Percentiles rank a stretch among this genome's conserved stretches.
These are phyloP conservation scores for Marsdenia floribunda DNA, from an alignment of 257 asterid genomes.

Conservation along the genomic window DNA sequence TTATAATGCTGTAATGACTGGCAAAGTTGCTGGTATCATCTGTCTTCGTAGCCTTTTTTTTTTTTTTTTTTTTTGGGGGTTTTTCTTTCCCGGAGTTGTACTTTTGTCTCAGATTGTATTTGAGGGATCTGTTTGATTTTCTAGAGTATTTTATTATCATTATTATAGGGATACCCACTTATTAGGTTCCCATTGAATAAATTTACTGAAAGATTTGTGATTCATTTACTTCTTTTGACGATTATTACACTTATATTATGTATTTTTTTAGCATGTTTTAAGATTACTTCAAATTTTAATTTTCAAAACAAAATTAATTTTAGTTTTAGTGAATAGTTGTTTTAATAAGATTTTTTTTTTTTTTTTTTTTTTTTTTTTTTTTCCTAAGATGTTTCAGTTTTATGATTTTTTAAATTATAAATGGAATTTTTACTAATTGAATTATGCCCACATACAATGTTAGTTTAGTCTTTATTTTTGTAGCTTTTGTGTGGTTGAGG, in stretches of 20 bases:
- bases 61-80: conserved; percentile 13
- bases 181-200: conserved; percentile 45
- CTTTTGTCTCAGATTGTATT: conserved; percentile 40
- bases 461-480: too few species aligned
- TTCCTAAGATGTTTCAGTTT: too few species aligned
- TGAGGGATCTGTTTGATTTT: conserved; percentile 51
- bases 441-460: too few species aligned
- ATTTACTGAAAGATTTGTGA: conserved; percentile 31
- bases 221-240: conserved; percentile 27
- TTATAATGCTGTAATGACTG: conserved; percentile 35
- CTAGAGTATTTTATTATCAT: conserved; percentile 37
- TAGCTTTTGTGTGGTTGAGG: too few species aligned
- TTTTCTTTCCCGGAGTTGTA: conserved; percentile 39
- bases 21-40: conserved; percentile 28
- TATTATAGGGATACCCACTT: conserved; percentile 36
- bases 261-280: too few species aligned
- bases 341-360: too few species aligned
- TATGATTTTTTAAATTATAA: too few species aligned
- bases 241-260: neutral
- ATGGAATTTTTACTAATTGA: too few species aligned
- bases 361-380: too few species aligned
- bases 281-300: too few species aligned
- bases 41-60: conserved; percentile 23
- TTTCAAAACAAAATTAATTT: too few species aligned
- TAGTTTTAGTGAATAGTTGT: too few species aligned